Percentiles rank a stretch among this genome's conserved stretches.
These are phyloP conservation scores for Candida loeiensis DNA, from an alignment of 805 yeast species.

Conservation along the genomic window DNA sequence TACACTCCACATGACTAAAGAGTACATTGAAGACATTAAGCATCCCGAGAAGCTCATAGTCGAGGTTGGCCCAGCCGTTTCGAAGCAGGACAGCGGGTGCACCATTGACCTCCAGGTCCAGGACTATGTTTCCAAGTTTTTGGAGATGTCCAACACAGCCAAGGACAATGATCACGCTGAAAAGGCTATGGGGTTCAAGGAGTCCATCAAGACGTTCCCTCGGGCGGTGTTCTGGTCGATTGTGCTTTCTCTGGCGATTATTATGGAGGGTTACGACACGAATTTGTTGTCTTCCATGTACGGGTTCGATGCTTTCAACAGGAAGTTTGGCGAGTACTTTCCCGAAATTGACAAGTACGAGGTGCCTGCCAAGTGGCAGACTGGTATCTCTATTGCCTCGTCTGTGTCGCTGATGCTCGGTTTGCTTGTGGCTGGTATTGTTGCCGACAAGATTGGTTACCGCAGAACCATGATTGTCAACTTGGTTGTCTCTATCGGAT, in stretches of 20 bases:
- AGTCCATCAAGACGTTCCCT: conserved; percentile 37
- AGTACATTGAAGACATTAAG: conserved; percentile 19
- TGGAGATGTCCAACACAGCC: conserved; percentile 37
- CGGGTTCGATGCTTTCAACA: conserved; percentile 32
- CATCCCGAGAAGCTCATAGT: conserved; percentile 11
- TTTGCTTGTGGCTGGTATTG: conserved; percentile 40
- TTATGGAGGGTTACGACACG: conserved; percentile 44
- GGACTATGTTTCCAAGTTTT: conserved; percentile 35
- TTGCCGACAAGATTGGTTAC: conserved; percentile 47
- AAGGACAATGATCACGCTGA: conserved; percentile 32
- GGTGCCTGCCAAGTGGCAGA: conserved; percentile 41
- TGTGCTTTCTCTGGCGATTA: conserved; percentile 37
- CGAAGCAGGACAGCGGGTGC: conserved; percentile 5
- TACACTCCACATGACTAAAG: conserved; percentile 13
- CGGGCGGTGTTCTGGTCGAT: conserved; percentile 43
- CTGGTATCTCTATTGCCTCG: conserved; percentile 33
- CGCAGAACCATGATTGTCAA: conserved; percentile 35
- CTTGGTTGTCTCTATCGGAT: conserved; percentile 28
- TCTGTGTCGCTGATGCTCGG: conserved; percentile 42
- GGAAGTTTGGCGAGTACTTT: conserved; percentile 31
- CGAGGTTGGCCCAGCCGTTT: conserved; percentile 5
- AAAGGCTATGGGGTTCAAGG: conserved; percentile 33
- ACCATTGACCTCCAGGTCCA: conserved; percentile 18
- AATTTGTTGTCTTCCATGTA: conserved; percentile 37
- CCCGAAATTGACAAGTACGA: conserved; percentile 27